phyloP scores from a whole-genome alignment of 73 alveolate genomes.

The Paramecium pentaurelia region DNA sequence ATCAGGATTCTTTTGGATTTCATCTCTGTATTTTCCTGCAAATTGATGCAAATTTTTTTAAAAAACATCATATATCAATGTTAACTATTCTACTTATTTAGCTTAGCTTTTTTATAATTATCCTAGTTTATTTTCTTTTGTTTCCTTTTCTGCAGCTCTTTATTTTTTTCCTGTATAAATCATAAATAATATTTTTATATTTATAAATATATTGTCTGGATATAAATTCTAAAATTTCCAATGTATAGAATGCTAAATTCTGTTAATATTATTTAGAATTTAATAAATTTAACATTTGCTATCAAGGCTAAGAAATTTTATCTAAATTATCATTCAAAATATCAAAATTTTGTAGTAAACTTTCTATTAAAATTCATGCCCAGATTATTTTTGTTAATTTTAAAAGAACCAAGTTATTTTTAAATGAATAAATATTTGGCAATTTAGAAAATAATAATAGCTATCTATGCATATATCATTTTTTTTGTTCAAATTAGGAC shows the following conservation, averaged over 20 bases:
- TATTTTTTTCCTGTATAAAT: background rate
- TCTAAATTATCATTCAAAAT: too few relatives aligned
- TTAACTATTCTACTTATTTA: background rate
- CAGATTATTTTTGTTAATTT: too few relatives aligned
- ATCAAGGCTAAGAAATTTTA: too few relatives aligned
- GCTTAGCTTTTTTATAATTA: background rate
- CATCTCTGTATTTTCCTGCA: conserved; percentile 51
- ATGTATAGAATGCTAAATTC: background rate
- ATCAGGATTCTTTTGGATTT: conserved; percentile 50
- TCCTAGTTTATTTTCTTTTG: background rate
- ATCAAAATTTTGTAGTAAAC: too few relatives aligned
- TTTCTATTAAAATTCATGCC: too few relatives aligned
- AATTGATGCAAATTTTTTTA: conserved; percentile 40
- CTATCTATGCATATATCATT: too few relatives aligned
- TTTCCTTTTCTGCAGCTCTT: background rate
- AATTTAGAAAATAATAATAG: too few relatives aligned
- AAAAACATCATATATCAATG: conserved; percentile 18
- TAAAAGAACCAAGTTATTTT: too few relatives aligned
- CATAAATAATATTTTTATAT: background rate
- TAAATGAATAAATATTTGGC: too few relatives aligned
- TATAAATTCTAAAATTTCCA: background rate
- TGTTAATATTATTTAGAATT: too few relatives aligned
- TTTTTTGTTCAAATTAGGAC: too few relatives aligned
- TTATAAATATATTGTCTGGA: background rate
- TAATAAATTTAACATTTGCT: too few relatives aligned